Base-by-base conservation (phyloP, 2,329 filamentous ascomycete genomes). In the Arthrobotrys sphaeroides region DNA sequence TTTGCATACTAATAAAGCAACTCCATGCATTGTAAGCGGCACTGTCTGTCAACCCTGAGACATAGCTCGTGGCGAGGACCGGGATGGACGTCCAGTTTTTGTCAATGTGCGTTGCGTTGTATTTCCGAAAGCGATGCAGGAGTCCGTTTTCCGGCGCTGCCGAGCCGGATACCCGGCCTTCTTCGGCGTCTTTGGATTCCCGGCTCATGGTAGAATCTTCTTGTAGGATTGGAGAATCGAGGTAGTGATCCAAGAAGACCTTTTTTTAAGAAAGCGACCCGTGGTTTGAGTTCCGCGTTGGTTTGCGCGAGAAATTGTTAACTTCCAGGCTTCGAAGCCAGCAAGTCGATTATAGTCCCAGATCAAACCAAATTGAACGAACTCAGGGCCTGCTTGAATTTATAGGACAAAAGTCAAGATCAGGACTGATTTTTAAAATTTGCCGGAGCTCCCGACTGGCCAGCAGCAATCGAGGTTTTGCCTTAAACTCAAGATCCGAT, bases 1-100 rank as follows among this genome's bases (percentile, higher is more conserved):
- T 87, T 78, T 86, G 85, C 85, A 86, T 87, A 16, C 82, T 83
- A 31, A 86, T 84, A 70, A 87, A 87, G 61, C 84, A 84, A 22
- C 81, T 82, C 82, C 83, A 86, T 61, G 84, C 84, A 78, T 84
- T 84, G 78, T 85, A 86, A 1, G 82, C 81, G 38, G 82, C 83
- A 43, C 83, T 84, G 78, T 86, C 85, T 43, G 85, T 82, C 20
- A 86, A 79, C 6, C 85, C 85, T 7, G 61, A 62, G 10, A 84
- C 83, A 31, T 85, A 82, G 66, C 83, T 85, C 61, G 83, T 85
- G 12, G 82, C 81, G 28, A 86, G 80, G 5, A 84, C 70, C 0
- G 70, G 70, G 24, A 74, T 57, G 7, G 70, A 62, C 5, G 70
- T 43, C 70, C 70, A 74, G 1, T 0, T 47, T 33, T 64, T 74